A percentile compares a stretch with the other conserved stretches of the same genome.
Evolutionary conservation across 345 rosid genomes (phyloP).

Genomic region (Psidium guajava): DNA sequence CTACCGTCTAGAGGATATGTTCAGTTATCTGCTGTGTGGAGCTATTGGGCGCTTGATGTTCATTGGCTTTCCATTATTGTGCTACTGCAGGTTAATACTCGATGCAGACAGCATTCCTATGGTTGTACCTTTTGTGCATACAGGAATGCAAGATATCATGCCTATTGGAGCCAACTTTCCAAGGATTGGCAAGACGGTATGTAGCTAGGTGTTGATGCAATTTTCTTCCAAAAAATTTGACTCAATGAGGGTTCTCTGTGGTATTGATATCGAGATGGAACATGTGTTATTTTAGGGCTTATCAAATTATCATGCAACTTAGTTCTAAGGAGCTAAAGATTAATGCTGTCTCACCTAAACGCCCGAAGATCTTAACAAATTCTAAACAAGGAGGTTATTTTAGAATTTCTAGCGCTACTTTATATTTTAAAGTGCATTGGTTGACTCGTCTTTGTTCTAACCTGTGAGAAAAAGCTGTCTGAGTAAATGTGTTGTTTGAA

Average conservation of each 20-base stretch:
- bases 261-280: not conserved
- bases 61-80: not conserved
- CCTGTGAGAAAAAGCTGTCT: not conserved
- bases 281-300: not conserved
- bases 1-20: not conserved
- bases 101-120: constrained; percentile 75
- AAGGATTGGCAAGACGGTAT: constrained; percentile 80
- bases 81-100: constrained; percentile 53
- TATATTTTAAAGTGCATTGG: not conserved
- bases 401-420: not conserved
- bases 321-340: not conserved
- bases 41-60: not conserved
- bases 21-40: not conserved
- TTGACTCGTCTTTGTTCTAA: not conserved
- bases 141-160: constrained; percentile 96
- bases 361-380: not conserved
- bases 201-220: not conserved
- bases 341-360: not conserved
- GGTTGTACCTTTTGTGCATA: constrained; percentile 90
- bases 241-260: not conserved
- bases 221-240: not conserved
- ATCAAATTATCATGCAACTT: not conserved
- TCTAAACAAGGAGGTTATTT: not conserved
- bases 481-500: not conserved
- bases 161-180: constrained; percentile 86